These are phyloP conservation scores for Diplodia intermedia DNA, from an alignment of 2,329 filamentous ascomycete genomes.

Conservation along the genomic window DNA sequence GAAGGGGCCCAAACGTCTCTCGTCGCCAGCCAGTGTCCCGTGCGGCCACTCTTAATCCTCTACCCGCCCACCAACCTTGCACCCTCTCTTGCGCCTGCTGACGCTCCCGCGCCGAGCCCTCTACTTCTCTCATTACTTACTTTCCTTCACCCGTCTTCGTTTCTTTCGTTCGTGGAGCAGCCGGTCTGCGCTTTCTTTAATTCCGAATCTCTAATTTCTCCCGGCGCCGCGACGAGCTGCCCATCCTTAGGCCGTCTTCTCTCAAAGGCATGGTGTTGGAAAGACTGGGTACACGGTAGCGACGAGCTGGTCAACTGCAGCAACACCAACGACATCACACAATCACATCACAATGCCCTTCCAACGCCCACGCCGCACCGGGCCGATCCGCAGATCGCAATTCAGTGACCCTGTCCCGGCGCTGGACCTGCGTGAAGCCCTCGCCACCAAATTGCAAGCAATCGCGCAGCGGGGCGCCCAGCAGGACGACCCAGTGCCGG, in stretches of 20 bases:
- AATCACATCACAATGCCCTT: constrained; percentile 1
- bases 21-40: constrained; percentile 28
- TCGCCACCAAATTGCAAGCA: constrained; percentile 9
- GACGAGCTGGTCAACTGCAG: constrained; percentile 5
- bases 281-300: constrained; percentile 9
- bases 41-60: constrained; percentile 16
- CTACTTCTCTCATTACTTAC: constrained; percentile 15
- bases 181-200: constrained; percentile 22
- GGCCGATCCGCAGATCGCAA: constrained; percentile 32
- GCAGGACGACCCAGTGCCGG: neutral
- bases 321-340: constrained; percentile 5
- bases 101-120: constrained; percentile 16
- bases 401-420: constrained; percentile 12
- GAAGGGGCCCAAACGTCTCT: constrained; percentile 28
- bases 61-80: neutral
- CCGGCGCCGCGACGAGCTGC: neutral
- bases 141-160: constrained; percentile 9
- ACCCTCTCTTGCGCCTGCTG: constrained; percentile 2
- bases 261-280: constrained; percentile 8
- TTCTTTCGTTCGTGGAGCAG: constrained; percentile 7
- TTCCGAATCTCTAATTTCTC: neutral
- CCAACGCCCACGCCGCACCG: constrained; percentile 12
- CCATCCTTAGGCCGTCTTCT: neutral
- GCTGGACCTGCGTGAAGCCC: constrained; percentile 22
- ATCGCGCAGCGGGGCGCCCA: constrained; percentile 25